Base-by-base conservation (phyloP, 345 rosid species). In the Euclidium syriacum region DNA sequence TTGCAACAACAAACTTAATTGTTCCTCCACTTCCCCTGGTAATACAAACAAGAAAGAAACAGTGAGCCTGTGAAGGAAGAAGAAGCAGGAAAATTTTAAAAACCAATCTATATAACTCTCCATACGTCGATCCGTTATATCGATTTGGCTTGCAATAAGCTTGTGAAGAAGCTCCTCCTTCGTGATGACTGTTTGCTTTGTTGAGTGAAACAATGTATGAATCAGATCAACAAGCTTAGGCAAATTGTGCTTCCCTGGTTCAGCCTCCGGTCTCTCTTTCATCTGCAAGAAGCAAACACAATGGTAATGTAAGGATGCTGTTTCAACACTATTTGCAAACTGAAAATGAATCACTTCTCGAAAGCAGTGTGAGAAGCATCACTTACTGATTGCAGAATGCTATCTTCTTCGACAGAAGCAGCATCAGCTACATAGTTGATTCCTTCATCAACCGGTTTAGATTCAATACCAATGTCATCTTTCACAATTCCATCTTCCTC, bases 11-110 rank as follows among this genome's bases (percentile, higher is more conserved):
- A 83, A 53, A 19, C 70, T 77, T 34, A 87, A 62, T 52, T 84
- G 96, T 65, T 90, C 96, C 59, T 90, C 96, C 41, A 86, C 82
- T 78, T 90, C 96, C 67, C 71, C 97, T 90, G 81, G 14, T n/a
- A 75, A 70, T 27, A 59, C 46, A 61, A 43, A 32, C 40, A 69
- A 60, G 29, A 62, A 39, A 62, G 26, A 36, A 47, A 29, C 58
- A 20, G 51, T 62, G 42, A 70, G 42, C 18, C 9, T 54, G 29
- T 16, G 26, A 39, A 38, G 33, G 16, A 11, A 46, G 52, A 50
- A 30, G 42, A 61, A 19, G n/a, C 11, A 25, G 19, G 18, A 6
- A 26, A 5, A 35, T 3, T 16, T 20, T 42, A 46, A 36, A 9
- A 46, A n/a, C n/a, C 23, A 50, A 27, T 38, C 1, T 4, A 29